A percentile compares a stretch with the other conserved stretches of the same genome.
phyloP scores from a whole-genome alignment of 208 protist species.

The Vickermania ingenoplastis region DNA sequence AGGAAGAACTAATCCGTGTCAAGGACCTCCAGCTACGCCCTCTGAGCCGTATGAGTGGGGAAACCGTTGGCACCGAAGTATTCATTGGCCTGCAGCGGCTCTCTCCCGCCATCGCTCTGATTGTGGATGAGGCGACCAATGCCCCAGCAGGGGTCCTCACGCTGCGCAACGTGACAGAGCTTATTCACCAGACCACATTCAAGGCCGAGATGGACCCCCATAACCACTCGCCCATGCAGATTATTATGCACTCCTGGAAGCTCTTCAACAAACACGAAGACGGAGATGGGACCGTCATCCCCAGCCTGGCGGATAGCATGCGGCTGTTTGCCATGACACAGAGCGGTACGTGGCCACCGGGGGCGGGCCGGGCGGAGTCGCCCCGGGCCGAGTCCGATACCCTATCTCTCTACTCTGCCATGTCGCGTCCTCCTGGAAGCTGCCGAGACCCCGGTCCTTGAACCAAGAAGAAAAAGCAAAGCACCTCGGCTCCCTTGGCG shows the following conservation, averaged over 20 bases:
- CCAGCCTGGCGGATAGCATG: background rate
- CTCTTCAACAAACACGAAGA: conserved; percentile 9
- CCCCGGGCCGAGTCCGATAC: background rate
- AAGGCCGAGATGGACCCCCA: conserved; percentile 47
- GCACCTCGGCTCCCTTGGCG: too few relatives aligned
- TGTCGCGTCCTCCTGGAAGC: too few relatives aligned
- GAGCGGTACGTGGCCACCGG: too few relatives aligned
- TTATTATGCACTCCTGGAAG: conserved; percentile 46
- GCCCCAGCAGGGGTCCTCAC: conserved; percentile 36
- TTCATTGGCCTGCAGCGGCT: conserved; percentile 35
- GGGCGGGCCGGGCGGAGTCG: too few relatives aligned
- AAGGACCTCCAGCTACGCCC: conserved; percentile 36
- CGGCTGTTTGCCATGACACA: background rate
- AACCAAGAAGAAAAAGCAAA: too few relatives aligned
- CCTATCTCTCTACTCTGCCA: background rate
- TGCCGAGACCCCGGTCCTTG: too few relatives aligned
- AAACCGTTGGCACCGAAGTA: conserved; percentile 30
- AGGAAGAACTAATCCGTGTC: conserved; percentile 23
- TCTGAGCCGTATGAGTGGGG: conserved; percentile 27
- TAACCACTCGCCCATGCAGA: conserved; percentile 30
- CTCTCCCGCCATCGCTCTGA: conserved; percentile 24
- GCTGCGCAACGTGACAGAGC: conserved; percentile 42
- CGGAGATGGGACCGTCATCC: background rate
- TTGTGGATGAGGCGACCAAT: conserved; percentile 13
- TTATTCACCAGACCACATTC: conserved; percentile 50